Evolutionary conservation across 169 alveolate species (phyloP).

Genomic region (Eimeria necatrix): DNA sequence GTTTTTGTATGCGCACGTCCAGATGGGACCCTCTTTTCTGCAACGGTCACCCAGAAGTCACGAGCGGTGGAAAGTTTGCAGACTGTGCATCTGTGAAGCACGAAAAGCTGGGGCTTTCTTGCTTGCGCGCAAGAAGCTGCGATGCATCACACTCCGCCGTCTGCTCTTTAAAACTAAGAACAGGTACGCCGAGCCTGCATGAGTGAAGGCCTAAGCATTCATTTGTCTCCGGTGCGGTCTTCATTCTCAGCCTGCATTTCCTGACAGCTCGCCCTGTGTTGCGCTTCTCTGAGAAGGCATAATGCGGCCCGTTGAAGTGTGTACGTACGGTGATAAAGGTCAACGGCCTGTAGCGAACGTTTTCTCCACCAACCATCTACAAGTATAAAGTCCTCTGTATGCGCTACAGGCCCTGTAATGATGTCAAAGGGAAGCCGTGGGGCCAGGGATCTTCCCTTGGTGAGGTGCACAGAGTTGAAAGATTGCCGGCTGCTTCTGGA

Average conservation of each 20-base stretch:
- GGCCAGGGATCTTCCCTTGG: constrained; percentile 29
- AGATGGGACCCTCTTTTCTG: constrained; percentile 46
- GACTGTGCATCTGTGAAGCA: constrained; percentile 13
- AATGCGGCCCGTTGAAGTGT: too few species aligned
- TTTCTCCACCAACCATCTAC: too few species aligned
- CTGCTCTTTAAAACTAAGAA: constrained; percentile 57
- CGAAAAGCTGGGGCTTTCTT: constrained; percentile 36
- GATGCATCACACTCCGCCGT: constrained; percentile 24
- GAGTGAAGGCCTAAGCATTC: too few species aligned
- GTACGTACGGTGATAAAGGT: too few species aligned
- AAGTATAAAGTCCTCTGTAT: background rate
- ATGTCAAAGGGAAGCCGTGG: constrained; percentile 14
- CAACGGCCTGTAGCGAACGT: too few species aligned
- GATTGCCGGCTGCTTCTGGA: constrained; percentile 49
- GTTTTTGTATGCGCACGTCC: background rate
- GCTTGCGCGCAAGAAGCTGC: constrained; percentile 53
- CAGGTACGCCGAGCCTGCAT: background rate
- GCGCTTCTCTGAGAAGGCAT: too few species aligned
- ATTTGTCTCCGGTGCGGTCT: too few species aligned
- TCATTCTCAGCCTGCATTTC: too few species aligned
- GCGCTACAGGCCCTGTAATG: constrained; percentile 37
- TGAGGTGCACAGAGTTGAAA: background rate
- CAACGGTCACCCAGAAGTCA: constrained; percentile 32
- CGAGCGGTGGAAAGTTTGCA: constrained; percentile 18
- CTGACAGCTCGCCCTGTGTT: too few species aligned